Percentiles rank a stretch among this genome's conserved stretches.
phyloP scores from a whole-genome alignment of 176 grass and related monocot genomes.

The Rhynchospora tenuis region DNA sequence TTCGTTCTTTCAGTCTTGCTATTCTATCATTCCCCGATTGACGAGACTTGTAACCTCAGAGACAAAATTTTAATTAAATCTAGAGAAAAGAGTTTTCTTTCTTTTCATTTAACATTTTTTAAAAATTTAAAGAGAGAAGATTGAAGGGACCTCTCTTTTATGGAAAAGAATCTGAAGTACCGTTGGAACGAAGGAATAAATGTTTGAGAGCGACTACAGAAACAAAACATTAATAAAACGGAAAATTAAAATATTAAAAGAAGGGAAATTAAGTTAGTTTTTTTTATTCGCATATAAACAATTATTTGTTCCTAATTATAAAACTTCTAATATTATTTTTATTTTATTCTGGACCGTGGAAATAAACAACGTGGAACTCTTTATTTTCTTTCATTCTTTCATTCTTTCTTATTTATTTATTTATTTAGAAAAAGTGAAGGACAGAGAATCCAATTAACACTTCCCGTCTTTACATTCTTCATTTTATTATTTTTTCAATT shows the following conservation, averaged over 20 bases:
- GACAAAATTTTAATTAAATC: neutral
- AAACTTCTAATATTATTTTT: too few species aligned
- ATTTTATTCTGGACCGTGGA: too few species aligned
- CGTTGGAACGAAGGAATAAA: neutral
- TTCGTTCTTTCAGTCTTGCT: neutral
- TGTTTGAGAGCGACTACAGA: neutral
- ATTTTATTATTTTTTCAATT: neutral
- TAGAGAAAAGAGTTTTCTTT: neutral
- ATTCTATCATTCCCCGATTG: neutral
- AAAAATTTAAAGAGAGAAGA: neutral
- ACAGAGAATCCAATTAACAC: neutral
- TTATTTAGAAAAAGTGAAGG: neutral
- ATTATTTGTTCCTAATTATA: too few species aligned
- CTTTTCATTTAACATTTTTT: neutral
- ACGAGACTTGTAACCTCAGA: neutral
- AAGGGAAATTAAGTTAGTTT: too few species aligned
- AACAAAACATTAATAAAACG: neutral
- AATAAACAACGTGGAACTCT: neutral
- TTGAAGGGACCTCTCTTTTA: neutral
- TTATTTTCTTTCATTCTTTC: neutral
- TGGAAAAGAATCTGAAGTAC: neutral
- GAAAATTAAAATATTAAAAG: neutral
- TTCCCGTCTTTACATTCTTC: neutral
- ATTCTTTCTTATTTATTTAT: neutral
- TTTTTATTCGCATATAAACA: too few species aligned